Evolutionary conservation across 2,329 filamentous ascomycete species (phyloP), one percentile per base, ranked within the genome.

Genomic region (Dactylellina cionopaga): DNA sequence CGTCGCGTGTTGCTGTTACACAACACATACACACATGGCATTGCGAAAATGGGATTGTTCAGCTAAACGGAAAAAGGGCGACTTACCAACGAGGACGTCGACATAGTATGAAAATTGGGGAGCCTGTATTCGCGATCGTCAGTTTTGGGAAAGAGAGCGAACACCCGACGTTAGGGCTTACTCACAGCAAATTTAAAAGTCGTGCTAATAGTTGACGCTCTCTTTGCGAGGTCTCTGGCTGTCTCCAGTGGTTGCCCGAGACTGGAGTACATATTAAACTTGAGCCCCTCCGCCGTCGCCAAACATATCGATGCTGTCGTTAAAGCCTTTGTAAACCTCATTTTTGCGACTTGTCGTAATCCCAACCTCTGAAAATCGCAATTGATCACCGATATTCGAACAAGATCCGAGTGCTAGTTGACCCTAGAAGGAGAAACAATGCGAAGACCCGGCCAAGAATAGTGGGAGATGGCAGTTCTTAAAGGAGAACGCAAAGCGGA

Each of bases 71-170:
- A 17, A 9, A 41, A 5, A 41, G 2, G 19, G 15, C 15, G 22
- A 55, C 68, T 65, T 27, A 72, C 68, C 68, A 27, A 72, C 68
- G 13, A 72, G 59, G 24, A 72, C 27, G 17, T 72, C 68, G 29
- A 72, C 68, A 60, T 72, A 72, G 46, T 65, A 72, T 19, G 68
- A 72, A 31, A 72, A 72, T 72, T 72, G 68, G 10, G 68, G 68
- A 19, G 68, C 68, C 68, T 72, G 10, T 46, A 15, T 11, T 39
- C 37, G 19, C n/a, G 39, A 17, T 37, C 13, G 44, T 72, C 31
- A 72, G 59, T 24, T 7, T 33, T 29, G 24, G 29, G 39, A n/a
- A 7, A 7, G 11, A 46, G 10, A 10, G 15, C 10, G 17, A 55
- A 39, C 3, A 29, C 9, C 5, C 4, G 13, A 35, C 11, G 25